Base-by-base conservation (phyloP, 495 filamentous ascomycete genomes). In the Hypoxylon crocopeplum region DNA sequence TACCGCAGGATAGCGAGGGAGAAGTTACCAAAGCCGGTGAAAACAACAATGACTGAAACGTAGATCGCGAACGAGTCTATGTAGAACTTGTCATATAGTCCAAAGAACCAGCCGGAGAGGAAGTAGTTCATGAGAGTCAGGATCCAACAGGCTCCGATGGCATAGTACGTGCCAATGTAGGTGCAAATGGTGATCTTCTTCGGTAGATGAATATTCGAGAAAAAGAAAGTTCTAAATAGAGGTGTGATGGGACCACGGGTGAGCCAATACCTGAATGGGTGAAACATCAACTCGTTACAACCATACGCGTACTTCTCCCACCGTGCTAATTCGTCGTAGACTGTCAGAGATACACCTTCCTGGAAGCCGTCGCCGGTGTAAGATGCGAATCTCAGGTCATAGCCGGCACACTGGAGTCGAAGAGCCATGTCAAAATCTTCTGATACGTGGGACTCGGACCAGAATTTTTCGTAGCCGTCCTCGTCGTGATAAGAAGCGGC, bases 231-330 rank as follows among this genome's bases (percentile, higher is more conserved):
- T 33, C 71, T 69, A 77, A 90, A 90, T 7, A 90, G 79, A 20
- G 77, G 79, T 3, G 88, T 90, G 63, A 90, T 84, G 5, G 85
- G 86, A 1, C 86, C 85, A 12, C 71, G 67, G 1, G 61, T 69
- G 25, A 75, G 45, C 86, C 86, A 88, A 59, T 78, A 74, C 15
- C 64, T 66, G 12, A 83, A 36, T 1, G 80, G 80, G 64, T 82
- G 75, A 45, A 77, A 77, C 53, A 89, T 64, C 41, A 89, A 69
- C 69, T 90, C 87, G 69, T 84, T 88, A 67, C 88, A 90, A 1
- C 88, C 87, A 56, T 87, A 90, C 0, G 88, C 87, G 68, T 90
- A 90, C 64, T 90, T 90, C 65, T 90, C 87, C 87, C 87, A 90
- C 30, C 87, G 84, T 1, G 84, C 80, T 7, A 90, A 72, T 70